Conservation (phyloP, 805 yeast genomes). For the Metschnikowia continentalis region DNA sequence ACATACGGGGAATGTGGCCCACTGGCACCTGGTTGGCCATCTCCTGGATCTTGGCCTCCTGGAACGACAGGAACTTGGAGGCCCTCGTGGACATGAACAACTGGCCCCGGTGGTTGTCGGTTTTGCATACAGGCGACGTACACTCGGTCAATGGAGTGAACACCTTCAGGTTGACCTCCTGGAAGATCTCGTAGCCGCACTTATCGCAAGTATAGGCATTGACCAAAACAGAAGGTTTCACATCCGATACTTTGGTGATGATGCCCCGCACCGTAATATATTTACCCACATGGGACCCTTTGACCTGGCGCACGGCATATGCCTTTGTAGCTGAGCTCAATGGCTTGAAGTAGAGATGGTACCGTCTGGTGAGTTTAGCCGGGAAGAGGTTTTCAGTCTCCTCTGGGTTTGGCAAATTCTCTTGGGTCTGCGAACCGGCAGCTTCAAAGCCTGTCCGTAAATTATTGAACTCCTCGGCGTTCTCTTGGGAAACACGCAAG, state of each 20-base stretch:
- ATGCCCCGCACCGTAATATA: constrained; percentile 90
- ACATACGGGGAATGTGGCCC: constrained; percentile 91
- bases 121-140: constrained; percentile 71
- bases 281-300: constrained; percentile 79
- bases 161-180: constrained; percentile 80
- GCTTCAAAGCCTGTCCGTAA: constrained; percentile 32
- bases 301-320: constrained; percentile 84
- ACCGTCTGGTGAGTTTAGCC: constrained; percentile 79
- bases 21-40: constrained; percentile 95
- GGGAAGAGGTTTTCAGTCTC: constrained; percentile 62
- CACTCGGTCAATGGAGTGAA: constrained; percentile 89
- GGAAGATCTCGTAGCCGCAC: constrained; percentile 95
- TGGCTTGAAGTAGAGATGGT: constrained; percentile 83
- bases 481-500: constrained; percentile 63
- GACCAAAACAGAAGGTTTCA: constrained; percentile 85
- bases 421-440: constrained; percentile 15
- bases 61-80: constrained; percentile 90
- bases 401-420: constrained; percentile 6
- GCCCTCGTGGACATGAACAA: constrained; percentile 92
- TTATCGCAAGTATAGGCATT: constrained; percentile 96
- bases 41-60: constrained; percentile 93
- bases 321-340: constrained; percentile 52
- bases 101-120: constrained; percentile 82
- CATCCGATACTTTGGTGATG: constrained; percentile 93
- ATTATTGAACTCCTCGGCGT: constrained; percentile 54